Base-by-base conservation (phyloP, 768 basidiomycete genomes). In the Albatrellus ellisii region DNA sequence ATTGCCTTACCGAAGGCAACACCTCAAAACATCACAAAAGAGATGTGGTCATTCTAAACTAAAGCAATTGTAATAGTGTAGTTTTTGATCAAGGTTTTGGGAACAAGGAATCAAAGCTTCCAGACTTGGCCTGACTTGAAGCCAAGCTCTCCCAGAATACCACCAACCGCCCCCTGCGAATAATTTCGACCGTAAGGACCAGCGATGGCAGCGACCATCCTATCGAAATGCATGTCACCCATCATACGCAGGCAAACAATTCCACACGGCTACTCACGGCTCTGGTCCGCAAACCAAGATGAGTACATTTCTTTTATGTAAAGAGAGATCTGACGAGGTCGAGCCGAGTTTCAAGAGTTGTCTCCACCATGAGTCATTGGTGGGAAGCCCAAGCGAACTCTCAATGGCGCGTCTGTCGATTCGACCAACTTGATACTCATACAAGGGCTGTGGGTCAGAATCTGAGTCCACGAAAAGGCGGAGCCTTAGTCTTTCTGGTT, bases 241-340 rank as follows among this genome's bases (percentile, higher is more conserved):
- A 29, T 9, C 20, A 24, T 32, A 21, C 20, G 32, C 32, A 24
- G 28, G 15, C 4, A 27, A 26, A 27, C 25, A 45, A 45, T n/a
- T n/a, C n/a, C n/a, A n/a, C 36, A 17, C 11, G 42, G 41, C 43
- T 20, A 59, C 79, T 53, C 58, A 88, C 87, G 69, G 68, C 46
- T 88, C 81, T n/a, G 87, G 88, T 21, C 87, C 87, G 58, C 83
- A 90, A 3, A 90, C 72, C 10, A 90, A 59, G 54, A 89, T 80
- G 43, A 89, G 55, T 5, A 67, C 60, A 34, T 62, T 72, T 35
- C 48, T 50, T 26, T 27, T 39, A 26, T 44, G 34, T 39, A 31
- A 41, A 44, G 37, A 1, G n/a, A 12, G 6, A 31, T 31, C 7
- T 21, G 33, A n/a, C 4, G 12, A 7, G 10, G 33, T 31, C 9